Base-by-base conservation (phyloP, 2,329 filamentous ascomycete species). In the Cadophora sp. region DNA sequence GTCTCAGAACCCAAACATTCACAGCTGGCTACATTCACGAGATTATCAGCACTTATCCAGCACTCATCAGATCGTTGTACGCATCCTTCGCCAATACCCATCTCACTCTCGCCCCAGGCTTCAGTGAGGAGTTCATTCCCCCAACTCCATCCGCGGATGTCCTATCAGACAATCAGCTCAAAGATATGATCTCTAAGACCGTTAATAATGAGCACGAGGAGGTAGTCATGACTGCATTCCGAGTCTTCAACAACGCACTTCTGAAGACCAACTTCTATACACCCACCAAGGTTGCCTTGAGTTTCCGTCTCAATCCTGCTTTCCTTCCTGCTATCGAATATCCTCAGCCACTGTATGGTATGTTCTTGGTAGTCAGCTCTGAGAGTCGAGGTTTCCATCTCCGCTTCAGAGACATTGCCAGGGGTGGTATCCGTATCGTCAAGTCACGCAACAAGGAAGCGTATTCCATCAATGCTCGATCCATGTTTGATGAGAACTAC, bases 401-500 rank as follows among this genome's bases (percentile, higher is more conserved):
- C 19, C 93, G 96, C 53, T 99, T 99, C 89, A 90, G 95, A 76
- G 96, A 99, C 77, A 97, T 99, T 77, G 92, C 96, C 62, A 93
- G 96, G 78, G 96, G 96, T 73, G 96, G 96, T 80, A 99, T 99
- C 76, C 93, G 96, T 73, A 99, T 99, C 72, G 96, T 99, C 81
- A 98, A 98, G 85, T 98, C 95, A 67, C 89, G 96, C 75, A 97
- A 94, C 82, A 93, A 94, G 80, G 96, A 99, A 80, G 93, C 94
- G 2, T 99, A 97, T 79, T 88, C 91, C 70, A 98, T 98, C 85
- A 99, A 99, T 79, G 94, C 94, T 46, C 91, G 96, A 68, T 97
- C 94, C 67, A 86, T 99, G 71, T 99, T 99, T 76, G 96, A 99
- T 75, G 96, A 99, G 83, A 99, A 99, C 82, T 99, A 99, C 82